Conservation (phyloP, 2,329 filamentous ascomycete genomes). For the Colletotrichum gloeosporioides region DNA sequence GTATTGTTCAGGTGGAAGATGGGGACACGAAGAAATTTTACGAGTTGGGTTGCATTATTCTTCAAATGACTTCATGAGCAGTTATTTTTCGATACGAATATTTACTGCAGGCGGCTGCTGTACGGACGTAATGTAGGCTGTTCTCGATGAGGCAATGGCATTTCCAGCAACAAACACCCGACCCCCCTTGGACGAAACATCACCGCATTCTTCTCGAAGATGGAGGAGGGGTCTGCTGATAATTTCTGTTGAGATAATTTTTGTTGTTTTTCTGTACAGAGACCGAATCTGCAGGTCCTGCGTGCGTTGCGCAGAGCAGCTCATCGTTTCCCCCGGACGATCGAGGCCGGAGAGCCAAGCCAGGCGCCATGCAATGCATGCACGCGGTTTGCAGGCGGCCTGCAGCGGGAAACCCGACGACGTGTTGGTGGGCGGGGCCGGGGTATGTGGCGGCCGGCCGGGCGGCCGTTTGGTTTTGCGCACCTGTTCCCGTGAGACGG, state of each 20-base stretch:
- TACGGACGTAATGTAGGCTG: conserved; percentile 5
- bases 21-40: not conserved
- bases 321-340: not conserved
- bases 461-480: not conserved
- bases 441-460: not conserved
- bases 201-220: not conserved
- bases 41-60: not conserved
- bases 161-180: not conserved
- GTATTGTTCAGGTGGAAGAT: not conserved
- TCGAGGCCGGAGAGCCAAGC: not conserved
- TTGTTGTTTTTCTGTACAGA: not conserved
- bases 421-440: not conserved
- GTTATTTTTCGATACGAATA: not conserved
- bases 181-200: not conserved
- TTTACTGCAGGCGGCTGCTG: not conserved
- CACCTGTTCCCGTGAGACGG: not conserved
- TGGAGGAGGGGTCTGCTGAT: not conserved
- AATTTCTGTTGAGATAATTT: not conserved
- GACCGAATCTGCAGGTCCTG: not conserved
- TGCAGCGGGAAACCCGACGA: not conserved
- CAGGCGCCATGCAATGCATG: not conserved
- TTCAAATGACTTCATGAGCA: not conserved
- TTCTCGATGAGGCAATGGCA: not conserved
- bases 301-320: not conserved
- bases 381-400: not conserved